Base-by-base conservation (phyloP, 1,284 basidiomycete species). In the Hymenochaete sp. region DNA sequence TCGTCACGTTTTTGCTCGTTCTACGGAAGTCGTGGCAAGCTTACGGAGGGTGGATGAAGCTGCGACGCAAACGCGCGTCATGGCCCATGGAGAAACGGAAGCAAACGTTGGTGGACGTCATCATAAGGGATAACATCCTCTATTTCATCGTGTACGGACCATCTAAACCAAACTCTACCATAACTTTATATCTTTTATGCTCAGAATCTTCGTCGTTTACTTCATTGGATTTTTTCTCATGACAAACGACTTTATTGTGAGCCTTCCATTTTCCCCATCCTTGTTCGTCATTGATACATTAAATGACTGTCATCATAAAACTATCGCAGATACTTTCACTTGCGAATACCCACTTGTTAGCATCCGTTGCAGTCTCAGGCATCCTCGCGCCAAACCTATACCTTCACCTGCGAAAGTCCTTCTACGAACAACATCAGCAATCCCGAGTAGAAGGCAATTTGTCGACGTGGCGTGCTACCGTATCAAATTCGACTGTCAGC, bases 141-240 rank as follows among this genome's bases (percentile, higher is more conserved):
- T 43, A 33, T 35, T 43, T 33, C 42, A 24, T 22, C 2, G 31
- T 26, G 42, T 43, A 22, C 32, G 42, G 25, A 7, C 3, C 31
- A 1, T 21, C 13, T 33, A 8, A 19, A 3, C 26, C 22, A 13
- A 18, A 25, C 11, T 18, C n/a, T 35, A 22, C 8, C 14, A 22
- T 35, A 19, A 9, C 18, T 33, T 11, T 38, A 4, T 4, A 13
- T 3, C 36, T 24, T 2, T 1, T 36, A n/a, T 24, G n/a, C 13
- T 19, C 25, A 43, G 42, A 22, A 43, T 43, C n/a, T 43, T 43
- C 24, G 21, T 25, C 21, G 42, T 43, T n/a, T 43, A 35, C 21
- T 6, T 21, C 1, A 33, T 31, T 26, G 42, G 28, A 11, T 21
- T 35, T 5, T 21, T 21, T 35, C 10, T 35, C 16, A 9, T 33